Conservation (phyloP, 129 eudicot species). For the Artemisia argyi region DNA sequence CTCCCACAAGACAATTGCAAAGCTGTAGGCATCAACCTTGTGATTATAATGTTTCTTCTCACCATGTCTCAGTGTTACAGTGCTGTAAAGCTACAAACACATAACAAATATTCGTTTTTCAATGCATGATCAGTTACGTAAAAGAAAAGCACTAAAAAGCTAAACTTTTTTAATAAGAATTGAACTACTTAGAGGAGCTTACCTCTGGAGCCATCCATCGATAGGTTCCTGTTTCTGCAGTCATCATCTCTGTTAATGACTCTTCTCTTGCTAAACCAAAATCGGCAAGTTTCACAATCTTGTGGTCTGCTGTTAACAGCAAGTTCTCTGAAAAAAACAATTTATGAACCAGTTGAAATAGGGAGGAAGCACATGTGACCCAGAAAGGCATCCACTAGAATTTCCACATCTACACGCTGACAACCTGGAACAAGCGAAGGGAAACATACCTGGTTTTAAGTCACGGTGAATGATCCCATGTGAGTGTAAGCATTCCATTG, state of each 20-base stretch:
- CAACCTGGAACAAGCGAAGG: background rate
- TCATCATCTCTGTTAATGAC: constrained; percentile 88
- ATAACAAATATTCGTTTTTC: constrained; percentile 1
- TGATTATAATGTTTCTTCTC: constrained; percentile 86
- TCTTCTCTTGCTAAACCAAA: constrained; percentile 93
- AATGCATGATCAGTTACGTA: background rate
- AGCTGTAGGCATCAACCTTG: constrained; percentile 89
- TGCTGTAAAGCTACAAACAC: constrained; percentile 79
- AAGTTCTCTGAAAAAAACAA: constrained; percentile 55
- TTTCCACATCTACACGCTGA: background rate
- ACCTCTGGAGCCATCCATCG: constrained; percentile 99
- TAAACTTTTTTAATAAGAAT: background rate
- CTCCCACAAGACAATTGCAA: constrained; percentile 92
- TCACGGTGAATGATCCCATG: constrained; percentile 96
- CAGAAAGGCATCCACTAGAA: background rate
- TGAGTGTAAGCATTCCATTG: constrained; percentile 92
- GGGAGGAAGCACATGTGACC: background rate
- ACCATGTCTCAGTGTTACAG: constrained; percentile 80
- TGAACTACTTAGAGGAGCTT: constrained; percentile 10
- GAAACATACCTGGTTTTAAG: constrained; percentile 69
- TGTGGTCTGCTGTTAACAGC: constrained; percentile 71
- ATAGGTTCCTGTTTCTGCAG: constrained; percentile 87
- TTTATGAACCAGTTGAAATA: background rate
- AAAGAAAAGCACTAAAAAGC: background rate
- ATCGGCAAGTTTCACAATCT: constrained; percentile 79